Conservation (phyloP, 306 rosid species). For the Corylus avellana region DNA sequence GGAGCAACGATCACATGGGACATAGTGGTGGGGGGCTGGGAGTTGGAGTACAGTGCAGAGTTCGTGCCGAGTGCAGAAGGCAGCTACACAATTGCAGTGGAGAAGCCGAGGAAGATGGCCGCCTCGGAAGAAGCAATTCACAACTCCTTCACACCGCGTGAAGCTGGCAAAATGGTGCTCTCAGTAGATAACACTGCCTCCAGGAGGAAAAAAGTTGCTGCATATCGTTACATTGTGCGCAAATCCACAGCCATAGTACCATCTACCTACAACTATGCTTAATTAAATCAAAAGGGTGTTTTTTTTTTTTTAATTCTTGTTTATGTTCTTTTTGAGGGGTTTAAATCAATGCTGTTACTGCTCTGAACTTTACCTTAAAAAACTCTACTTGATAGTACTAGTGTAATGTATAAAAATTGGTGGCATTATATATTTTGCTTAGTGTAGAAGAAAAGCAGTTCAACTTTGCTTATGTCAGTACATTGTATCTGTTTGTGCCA, state of each 20-base stretch:
- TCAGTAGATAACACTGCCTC: conserved; percentile 87
- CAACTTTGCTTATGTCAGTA: conserved; percentile 36
- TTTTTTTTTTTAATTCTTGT: conserved; percentile 5
- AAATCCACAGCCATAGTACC: conserved; percentile 41
- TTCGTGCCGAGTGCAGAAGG: conserved; percentile 73
- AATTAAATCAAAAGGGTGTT: conserved; percentile 11
- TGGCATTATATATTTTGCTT: conserved; percentile 27
- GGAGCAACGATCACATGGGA: conserved; percentile 95
- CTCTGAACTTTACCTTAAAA: conserved; percentile 32
- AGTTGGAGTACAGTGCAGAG: conserved; percentile 91
- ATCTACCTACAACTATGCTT: conserved; percentile 9
- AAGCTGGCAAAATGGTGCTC: conserved; percentile 72
- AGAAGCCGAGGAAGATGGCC: conserved; percentile 61
- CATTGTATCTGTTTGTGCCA: conserved; percentile 22
- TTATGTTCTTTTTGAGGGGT: conserved; percentile 11
- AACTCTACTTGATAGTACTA: conserved; percentile 24
- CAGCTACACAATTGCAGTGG: conserved; percentile 81
- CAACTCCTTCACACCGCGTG: conserved; percentile 72
- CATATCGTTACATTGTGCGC: conserved; percentile 76
- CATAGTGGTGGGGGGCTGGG: conserved; percentile 97
- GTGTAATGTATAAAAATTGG: conserved; percentile 44
- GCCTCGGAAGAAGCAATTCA: conserved; percentile 78
- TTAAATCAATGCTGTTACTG: background rate
- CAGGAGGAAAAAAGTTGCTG: conserved; percentile 78
- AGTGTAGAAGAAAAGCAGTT: conserved; percentile 40